Evolutionary conservation across 1,139 yeast genomes (phyloP), one percentile per base, ranked within the genome.

Genomic region (Magnusiomyces paraingens): DNA sequence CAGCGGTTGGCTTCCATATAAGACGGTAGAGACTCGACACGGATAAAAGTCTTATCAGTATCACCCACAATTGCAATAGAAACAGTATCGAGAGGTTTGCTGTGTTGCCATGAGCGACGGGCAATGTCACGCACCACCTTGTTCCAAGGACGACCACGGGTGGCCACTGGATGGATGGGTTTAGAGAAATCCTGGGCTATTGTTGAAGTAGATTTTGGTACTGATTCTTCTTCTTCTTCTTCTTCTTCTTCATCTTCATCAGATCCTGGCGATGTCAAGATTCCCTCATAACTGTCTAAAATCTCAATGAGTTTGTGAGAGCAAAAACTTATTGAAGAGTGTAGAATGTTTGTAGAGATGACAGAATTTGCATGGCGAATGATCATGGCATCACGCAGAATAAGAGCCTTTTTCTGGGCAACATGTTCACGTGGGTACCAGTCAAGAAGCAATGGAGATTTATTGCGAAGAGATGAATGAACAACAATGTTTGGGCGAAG

Each of bases 1-100:
- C 81, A 77, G 59, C 98, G 77, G 67, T 90, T 93, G n/a, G 95
- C 91, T 70, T 93, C 99, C 81, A 89, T 80, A 68, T 83, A 88
- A 3, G 91, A 89, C 1, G 89, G 80, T 51, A 87, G 73, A 64
- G 84, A 87, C 67, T 89, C 89, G 52, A 85, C 77, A 62, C 98
- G 78, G 61, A 87, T 78, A 64, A 91, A 90, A 1, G 80, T 75
- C 14, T 87, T 81, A 55, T 80, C 79, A 42, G 77, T 73, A 6
- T 57, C 50, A 11, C 36, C 55, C 54, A 66, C 45, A 10, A 58
- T 42, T 47, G 83, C 75, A 60, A 87, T 74, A 2, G 85, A 84
- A 39, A 87, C 79, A 0, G 84, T 79, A 56, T 82, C 88, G 59
- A 76, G 75, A n/a, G 69, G 65, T 8, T 66, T 64, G 0, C 85